Evolutionary conservation across 805 yeast genomes (phyloP), one percentile per base, ranked within the genome.

Genomic region (Pichia sporocuriosa): DNA sequence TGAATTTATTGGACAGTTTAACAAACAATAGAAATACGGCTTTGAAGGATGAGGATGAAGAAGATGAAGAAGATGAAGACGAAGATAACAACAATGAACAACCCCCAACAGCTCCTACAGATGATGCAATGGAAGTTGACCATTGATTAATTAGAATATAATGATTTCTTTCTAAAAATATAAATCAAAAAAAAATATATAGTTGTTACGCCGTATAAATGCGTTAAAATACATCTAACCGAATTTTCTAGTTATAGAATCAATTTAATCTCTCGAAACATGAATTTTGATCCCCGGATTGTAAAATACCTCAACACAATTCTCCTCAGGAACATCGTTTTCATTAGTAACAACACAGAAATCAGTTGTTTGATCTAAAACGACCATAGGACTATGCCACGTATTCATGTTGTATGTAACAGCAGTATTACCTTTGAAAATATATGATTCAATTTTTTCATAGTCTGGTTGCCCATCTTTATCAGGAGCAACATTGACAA

Each of bases 371-470:
- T 73, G 77, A 26, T 79, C 81, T 9, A 87, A 59, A 2, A 86
- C 90, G 19, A 90, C 81, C 97, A 89, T 89, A 3, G 97, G 97
- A 0, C 97, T 95, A 58, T 89, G 97, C 97, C 97, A 89, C 4
- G 81, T 75, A 1, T 83, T 86, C 11, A 73, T 75, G 0, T 88
- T 94, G 58, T 88, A 88, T 0, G 96, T 89, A 4, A 89, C 87
- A 0, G 95, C 84, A 56, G 88, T 96, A 57, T 84, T 81, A 0
- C 95, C 96, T 42, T 65, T 71, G 49, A 89, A 85, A 6, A 77
- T 50, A 53, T 88, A 89, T 0, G 95, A 95, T 49, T 67, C 70
- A 10, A 81, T 53, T 0, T 74, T 62, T 2, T 63, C 50, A n/a
- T 75, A 71, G 51, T 83, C 84, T 0, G 96, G 96, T 32, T 79